These are phyloP conservation scores for Salvia rosmarinus DNA, from an alignment of 257 asterid species.

Conservation along the genomic window DNA sequence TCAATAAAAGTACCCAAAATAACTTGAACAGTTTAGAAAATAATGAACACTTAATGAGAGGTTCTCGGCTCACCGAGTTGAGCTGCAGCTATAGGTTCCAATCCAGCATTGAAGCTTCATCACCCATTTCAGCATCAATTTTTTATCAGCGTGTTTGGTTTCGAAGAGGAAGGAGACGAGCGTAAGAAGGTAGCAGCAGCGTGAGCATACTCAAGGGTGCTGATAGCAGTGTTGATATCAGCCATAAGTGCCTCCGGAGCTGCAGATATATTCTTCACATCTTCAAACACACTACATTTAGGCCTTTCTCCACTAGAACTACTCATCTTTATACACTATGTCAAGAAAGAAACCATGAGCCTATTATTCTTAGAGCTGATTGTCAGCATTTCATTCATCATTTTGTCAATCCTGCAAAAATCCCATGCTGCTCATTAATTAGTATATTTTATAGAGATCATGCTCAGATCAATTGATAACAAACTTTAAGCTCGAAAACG, in stretches of 20 bases:
- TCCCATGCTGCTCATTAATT: too few relatives aligned
- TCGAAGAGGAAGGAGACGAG: not conserved
- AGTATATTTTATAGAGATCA: too few relatives aligned
- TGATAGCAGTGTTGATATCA: not conserved
- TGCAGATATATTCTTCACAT: not conserved
- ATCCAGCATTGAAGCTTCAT: too few relatives aligned
- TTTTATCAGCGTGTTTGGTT: not conserved
- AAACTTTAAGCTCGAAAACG: too few relatives aligned
- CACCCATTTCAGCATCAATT: not conserved
- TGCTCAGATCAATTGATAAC: too few relatives aligned
- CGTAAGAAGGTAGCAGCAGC: conserved; percentile 1
- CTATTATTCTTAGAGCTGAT: too few relatives aligned
- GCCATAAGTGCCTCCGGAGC: not conserved
- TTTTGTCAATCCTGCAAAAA: not conserved
- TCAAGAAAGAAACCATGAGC: too few relatives aligned
- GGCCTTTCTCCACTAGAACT: not conserved
- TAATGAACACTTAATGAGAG: too few relatives aligned
- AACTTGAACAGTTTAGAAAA: too few relatives aligned
- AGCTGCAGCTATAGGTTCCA: not conserved
- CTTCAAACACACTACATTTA: not conserved
- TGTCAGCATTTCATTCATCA: not conserved
- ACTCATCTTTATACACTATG: not conserved
- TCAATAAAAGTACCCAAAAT: too few relatives aligned
- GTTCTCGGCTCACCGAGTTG: not conserved
- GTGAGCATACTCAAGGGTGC: not conserved